Conservation (phyloP, 225 moss, liverwort and hornwort species). For the Asterella californica region DNA sequence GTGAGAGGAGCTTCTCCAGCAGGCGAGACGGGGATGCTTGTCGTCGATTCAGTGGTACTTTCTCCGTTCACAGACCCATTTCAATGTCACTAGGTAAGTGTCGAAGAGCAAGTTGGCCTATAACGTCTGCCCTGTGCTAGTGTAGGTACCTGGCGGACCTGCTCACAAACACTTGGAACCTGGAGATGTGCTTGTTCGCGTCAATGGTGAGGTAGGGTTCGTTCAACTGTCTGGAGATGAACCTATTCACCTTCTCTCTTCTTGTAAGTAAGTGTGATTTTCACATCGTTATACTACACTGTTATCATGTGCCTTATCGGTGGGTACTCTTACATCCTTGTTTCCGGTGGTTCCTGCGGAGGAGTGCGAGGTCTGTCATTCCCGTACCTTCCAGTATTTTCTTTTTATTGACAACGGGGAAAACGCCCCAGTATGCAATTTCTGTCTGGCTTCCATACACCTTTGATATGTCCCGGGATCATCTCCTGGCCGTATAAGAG, state of each 20-base stretch:
- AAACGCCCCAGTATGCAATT: too few relatives aligned
- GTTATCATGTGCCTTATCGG: too few relatives aligned
- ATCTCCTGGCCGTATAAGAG: too few relatives aligned
- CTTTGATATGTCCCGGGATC: too few relatives aligned
- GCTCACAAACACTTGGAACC: constrained; percentile 73
- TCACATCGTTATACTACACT: too few relatives aligned
- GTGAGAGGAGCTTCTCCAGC: constrained; percentile 62
- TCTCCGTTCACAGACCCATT: not conserved
- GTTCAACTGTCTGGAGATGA: not conserved
- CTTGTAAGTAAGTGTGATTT: too few relatives aligned
- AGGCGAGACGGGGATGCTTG: constrained; percentile 82
- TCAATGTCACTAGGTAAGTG: not conserved
- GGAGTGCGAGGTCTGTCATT: too few relatives aligned
- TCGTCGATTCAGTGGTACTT: constrained; percentile 73
- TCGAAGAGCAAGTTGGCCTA: not conserved
- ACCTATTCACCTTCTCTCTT: too few relatives aligned
- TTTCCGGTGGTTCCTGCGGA: not conserved
- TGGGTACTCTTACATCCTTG: not conserved
- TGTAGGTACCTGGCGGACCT: constrained; percentile 62
- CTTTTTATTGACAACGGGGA: too few relatives aligned
- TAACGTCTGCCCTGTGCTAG: not conserved
- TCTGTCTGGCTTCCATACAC: too few relatives aligned
- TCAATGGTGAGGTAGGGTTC: constrained; percentile 49
- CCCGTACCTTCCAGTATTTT: too few relatives aligned
- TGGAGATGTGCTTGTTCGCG: constrained; percentile 73